phyloP scores from a whole-genome alignment of 2,329 filamentous ascomycete species.

The Lecanicillium sp. region DNA sequence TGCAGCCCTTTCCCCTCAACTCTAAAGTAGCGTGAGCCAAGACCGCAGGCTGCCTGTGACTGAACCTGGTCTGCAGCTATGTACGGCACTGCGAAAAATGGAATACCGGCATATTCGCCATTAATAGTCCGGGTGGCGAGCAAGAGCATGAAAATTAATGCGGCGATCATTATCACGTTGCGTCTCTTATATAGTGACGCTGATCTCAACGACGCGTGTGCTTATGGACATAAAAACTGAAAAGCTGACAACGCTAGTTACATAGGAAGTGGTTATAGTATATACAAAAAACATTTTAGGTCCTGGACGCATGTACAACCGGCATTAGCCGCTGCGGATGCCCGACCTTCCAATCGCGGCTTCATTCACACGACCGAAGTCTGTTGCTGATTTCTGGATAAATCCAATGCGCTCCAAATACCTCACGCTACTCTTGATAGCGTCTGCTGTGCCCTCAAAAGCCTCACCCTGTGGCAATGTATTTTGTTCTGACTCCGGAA shows the following conservation, averaged over 20 bases:
- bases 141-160: too few species aligned
- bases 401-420: neutral
- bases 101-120: too few species aligned
- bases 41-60: too few species aligned
- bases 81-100: too few species aligned
- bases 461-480: neutral
- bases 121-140: too few species aligned
- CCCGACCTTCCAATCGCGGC: neutral
- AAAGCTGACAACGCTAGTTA: too few species aligned
- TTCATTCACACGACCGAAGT: neutral
- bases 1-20: neutral
- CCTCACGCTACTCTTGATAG: neutral
- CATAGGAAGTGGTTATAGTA: too few species aligned
- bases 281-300: neutral
- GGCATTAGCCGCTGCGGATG: neutral
- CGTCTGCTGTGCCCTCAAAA: neutral
- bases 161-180: too few species aligned
- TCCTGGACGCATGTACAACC: neutral
- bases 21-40: neutral
- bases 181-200: too few species aligned
- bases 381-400: neutral
- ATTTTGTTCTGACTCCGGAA: neutral
- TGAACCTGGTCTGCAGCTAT: too few species aligned
- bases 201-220: too few species aligned
- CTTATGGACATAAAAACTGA: too few species aligned